Percentiles rank a stretch among this genome's conserved stretches.
phyloP scores from a whole-genome alignment of 805 yeast species.

The Diddensiella santjacobensis region DNA sequence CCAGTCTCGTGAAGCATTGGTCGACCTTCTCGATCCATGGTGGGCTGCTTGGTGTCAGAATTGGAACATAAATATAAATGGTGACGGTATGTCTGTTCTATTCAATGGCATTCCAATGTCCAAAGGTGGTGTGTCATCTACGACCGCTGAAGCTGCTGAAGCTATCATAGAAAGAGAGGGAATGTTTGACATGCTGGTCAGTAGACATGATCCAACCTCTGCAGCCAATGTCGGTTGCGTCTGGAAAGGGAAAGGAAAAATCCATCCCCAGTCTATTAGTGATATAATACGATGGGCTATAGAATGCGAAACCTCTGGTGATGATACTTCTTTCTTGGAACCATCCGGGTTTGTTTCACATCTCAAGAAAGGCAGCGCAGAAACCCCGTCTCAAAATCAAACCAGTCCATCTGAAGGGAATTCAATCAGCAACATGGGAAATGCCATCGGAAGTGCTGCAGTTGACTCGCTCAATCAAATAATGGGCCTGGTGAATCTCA shows the following conservation, averaged over 20 bases:
- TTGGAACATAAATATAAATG: constrained; percentile 22
- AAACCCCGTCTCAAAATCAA: neutral
- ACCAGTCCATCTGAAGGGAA: neutral
- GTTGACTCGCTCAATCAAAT: constrained; percentile 14
- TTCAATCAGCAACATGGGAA: constrained; percentile 8
- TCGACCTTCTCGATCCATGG: constrained; percentile 19
- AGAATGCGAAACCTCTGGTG: constrained; percentile 23
- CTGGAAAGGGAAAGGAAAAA: constrained; percentile 12
- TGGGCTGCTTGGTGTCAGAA: constrained; percentile 22
- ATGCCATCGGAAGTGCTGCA: constrained; percentile 13
- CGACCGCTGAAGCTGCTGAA: constrained; percentile 20
- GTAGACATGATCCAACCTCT: constrained; percentile 15
- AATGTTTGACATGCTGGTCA: constrained; percentile 21
- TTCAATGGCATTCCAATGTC: constrained; percentile 18
- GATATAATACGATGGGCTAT: constrained; percentile 24
- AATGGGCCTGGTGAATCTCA: constrained; percentile 13
- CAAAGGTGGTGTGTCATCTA: constrained; percentile 17
- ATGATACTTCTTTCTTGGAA: constrained; percentile 21
- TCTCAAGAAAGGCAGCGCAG: constrained; percentile 7
- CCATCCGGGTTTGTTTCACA: constrained; percentile 24
- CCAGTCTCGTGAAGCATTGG: constrained; percentile 4
- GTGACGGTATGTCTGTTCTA: constrained; percentile 16
- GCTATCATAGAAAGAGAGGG: constrained; percentile 14
- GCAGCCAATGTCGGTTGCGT: constrained; percentile 23
- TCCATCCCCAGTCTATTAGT: constrained; percentile 11